Base-by-base conservation (phyloP, 2,329 filamentous ascomycete genomes). In the Xylaria sp. region DNA sequence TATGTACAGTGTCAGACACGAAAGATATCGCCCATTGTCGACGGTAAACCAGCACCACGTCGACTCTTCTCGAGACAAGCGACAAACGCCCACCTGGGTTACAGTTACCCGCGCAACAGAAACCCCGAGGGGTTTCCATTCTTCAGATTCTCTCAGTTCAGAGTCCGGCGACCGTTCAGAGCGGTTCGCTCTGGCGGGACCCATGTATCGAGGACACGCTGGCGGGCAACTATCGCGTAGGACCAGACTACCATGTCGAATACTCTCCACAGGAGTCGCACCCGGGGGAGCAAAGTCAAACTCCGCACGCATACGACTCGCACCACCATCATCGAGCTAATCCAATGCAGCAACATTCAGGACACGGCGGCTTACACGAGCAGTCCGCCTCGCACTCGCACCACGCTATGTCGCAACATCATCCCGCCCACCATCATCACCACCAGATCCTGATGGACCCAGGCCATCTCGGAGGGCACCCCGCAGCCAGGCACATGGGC, bases 131-230 rank as follows among this genome's bases (percentile, higher is more conserved):
- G 84, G 83, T 82, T 78, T 78, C 78, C 72, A 75, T 76, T 73
- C 74, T 78, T 76, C 82, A 80, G 81, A 85, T 85, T 83, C 79
- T 85, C 78, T 83, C 84, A 75, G 81, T 86, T 75, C 84, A 85
- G 81, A 83, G 78, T 78, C 82, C 85, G 82, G 86, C 84, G 84
- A 83, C 84, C 87, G 87, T 88, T 87, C 86, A 88, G 88, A 86
- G 88, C 87, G 87, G 82, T 80, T 84, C 84, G 88, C 87, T 90
- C 88, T 90, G 88, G 88, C 87, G 87, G 87, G 84, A 87, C 86
- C 87, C 84, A 90, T 90, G 87, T 79, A 85, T 85, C 79, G 85
- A 82, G 83, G 86, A 81, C 85, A 89, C 86, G 82, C 86, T 90
- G 86, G 87, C 87, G 84, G 84, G 86, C 84, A 87, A 88, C 79